Evolutionary conservation across 2,329 filamentous ascomycete species (phyloP), one percentile per base, ranked within the genome.

Genomic region (Botrytis sinoallii): DNA sequence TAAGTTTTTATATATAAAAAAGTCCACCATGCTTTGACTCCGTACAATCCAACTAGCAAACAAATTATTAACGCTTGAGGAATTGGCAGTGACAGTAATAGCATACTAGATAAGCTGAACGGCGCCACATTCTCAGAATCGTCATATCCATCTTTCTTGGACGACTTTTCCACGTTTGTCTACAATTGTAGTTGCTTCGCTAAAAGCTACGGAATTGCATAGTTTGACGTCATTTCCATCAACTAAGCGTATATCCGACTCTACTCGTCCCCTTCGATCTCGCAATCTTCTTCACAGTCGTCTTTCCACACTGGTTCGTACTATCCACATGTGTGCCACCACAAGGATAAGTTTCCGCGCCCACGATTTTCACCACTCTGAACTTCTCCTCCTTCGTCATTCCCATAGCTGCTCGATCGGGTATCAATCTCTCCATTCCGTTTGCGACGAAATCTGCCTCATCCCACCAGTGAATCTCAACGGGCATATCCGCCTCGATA

Each of bases 321-420:
- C 83, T 86, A 44, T 86, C 84, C 5, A 93, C 91, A 83, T 94
- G 92, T 40, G 92, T 94, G 0, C 92, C 92, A 12, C 92, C 92
- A 81, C 92, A 94, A 1, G 92, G 91, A 83, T 94, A 93, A 40
- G 87, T 87, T 77, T 91, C 92, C 0, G 88, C 87, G 0, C 91
- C 91, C 0, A 89, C 87, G 74, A 94, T 92, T 74, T 88, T 87
- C 38, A 93, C 91, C 0, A 93, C 90, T 14, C 92, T 84, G 46
- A 91, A 88, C 79, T 75, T 64, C 77, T 87, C 87, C 38, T 86
- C 87, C 0, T 82, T 82, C 14, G 84, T 83, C 75, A 82, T 81
- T 78, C 77, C 59, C 79, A 82, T 82, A 66, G 72, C 72, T 72
- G 78, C 82, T 48, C 82, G 81, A 74, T 89, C 85, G 0, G 88